Base-by-base conservation (phyloP, 805 yeast genomes). In the Pichia kluyveri region DNA sequence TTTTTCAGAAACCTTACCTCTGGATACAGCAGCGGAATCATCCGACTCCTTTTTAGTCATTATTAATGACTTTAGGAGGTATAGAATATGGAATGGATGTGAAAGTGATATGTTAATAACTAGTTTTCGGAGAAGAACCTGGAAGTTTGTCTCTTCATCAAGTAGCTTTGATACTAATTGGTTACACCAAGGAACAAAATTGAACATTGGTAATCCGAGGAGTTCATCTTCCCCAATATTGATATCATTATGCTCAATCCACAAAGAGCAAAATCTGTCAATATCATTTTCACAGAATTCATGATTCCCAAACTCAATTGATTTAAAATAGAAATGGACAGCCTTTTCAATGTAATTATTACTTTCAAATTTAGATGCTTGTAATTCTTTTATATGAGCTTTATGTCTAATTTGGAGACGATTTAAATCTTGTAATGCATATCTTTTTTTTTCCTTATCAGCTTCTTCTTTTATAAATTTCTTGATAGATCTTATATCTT, bases 211-310 rank as follows among this genome's bases (percentile, higher is more conserved):
- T 18, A 86, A 63, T 0, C 44, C 43, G 0, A 57, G 44, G 3
- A 83, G 57, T 5, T 68, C 65, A 2, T 59, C 54, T 14, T 57
- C 56, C 10, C 85, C 67, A 9, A 65, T 55, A 5, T 37, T 15
- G 10, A 55, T 52, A 15, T 50, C 51, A 8, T 55, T 54, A 48
- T 79, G 73, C 51, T 82, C 85, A 38, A 91, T 69, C 95, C 97
- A 91, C 11, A 91, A 62, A 0, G 90, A 84, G 62, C 90, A 83
- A 52, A 90, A 83, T 48, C 86, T 76, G 58, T 87, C 95, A 30
- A 83, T 67, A 44, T 78, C 83, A 50, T 76, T 77, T 43, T 76
- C 79, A 46, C 72, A 75, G 50, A 61, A 69, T 3, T 54, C 58
- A 36, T 58, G 56, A 42, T 72, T 76, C 30, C 45, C 49, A 18